These are phyloP conservation scores for Hippophae rhamnoides DNA, from an alignment of 306 rosid genomes.

Conservation along the genomic window DNA sequence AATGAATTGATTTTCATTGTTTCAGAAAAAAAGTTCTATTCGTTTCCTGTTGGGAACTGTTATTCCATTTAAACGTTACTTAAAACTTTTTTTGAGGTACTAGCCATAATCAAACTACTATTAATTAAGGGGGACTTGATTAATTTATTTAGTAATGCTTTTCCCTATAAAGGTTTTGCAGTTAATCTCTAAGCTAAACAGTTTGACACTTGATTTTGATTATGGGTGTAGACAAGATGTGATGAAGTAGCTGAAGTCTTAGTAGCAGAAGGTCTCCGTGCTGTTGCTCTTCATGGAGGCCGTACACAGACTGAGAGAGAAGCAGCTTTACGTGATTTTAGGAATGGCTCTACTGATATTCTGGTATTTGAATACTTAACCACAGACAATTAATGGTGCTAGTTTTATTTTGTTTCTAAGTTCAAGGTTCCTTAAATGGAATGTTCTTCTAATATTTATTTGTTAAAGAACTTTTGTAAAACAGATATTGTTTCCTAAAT, in stretches of 20 bases:
- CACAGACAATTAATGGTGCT: slow-evolving; percentile 1
- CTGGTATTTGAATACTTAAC: slow-evolving; percentile 38
- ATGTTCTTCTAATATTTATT: not conserved
- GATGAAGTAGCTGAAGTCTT: slow-evolving; percentile 76
- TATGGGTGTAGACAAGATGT: slow-evolving; percentile 58
- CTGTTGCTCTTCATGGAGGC: slow-evolving; percentile 88
- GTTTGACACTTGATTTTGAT: slow-evolving; percentile 9
- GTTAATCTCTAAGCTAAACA: not conserved
- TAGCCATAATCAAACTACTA: too few species aligned
- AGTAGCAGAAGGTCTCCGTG: slow-evolving; percentile 76
- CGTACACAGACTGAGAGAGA: slow-evolving; percentile 82
- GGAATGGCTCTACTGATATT: slow-evolving; percentile 66
- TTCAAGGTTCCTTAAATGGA: not conserved
- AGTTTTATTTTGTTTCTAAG: not conserved
- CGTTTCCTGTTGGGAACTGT: too few species aligned
- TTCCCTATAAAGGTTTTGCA: not conserved
- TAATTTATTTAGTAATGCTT: not conserved
- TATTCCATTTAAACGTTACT: not conserved
- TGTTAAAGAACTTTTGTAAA: not conserved
- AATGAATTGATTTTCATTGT: too few species aligned
- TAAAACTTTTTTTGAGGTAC: not conserved
- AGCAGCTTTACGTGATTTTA: slow-evolving; percentile 64
- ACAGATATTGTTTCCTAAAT: not conserved
- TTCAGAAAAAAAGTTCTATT: too few species aligned
- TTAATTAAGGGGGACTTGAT: not conserved